Percentiles rank a stretch among this genome's conserved stretches.
phyloP scores from a whole-genome alignment of 805 yeast genomes.

The Wickerhamomyces rabaulensis region DNA sequence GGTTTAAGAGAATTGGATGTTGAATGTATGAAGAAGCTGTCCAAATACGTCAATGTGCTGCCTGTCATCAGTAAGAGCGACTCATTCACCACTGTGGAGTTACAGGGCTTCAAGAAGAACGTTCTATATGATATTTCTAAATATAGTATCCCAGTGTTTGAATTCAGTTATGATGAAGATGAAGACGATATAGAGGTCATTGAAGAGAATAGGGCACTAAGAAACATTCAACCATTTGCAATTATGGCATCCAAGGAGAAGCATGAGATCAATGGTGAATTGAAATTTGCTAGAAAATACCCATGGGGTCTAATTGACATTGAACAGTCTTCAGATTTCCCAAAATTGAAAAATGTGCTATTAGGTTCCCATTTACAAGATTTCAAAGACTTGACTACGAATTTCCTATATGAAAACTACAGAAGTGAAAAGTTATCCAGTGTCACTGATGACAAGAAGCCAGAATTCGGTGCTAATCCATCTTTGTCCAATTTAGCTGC shows the following conservation, averaged over 20 bases:
- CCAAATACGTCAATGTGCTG: conserved; percentile 68
- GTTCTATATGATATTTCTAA: conserved; percentile 59
- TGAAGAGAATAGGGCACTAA: conserved; percentile 59
- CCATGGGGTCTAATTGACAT: conserved; percentile 71
- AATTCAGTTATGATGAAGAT: conserved; percentile 64
- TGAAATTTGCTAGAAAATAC: conserved; percentile 56
- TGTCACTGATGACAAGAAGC: conserved; percentile 34
- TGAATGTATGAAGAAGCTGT: conserved; percentile 61
- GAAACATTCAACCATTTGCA: conserved; percentile 72
- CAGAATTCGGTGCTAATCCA: conserved; percentile 32
- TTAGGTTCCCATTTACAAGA: conserved; percentile 83
- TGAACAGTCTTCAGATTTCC: conserved; percentile 47
- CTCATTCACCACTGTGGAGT: conserved; percentile 58
- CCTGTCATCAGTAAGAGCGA: conserved; percentile 73
- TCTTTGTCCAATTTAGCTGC: conserved; percentile 63
- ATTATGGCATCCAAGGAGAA: conserved; percentile 60
- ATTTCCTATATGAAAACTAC: conserved; percentile 68
- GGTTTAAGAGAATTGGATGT: conserved; percentile 73
- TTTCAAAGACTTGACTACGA: conserved; percentile 75
- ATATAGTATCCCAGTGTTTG: conserved; percentile 68
- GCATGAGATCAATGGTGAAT: conserved; percentile 43
- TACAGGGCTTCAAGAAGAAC: conserved; percentile 52
- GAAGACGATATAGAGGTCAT: conserved; percentile 68
- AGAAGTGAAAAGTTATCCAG: conserved; percentile 70
- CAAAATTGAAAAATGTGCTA: conserved; percentile 57